Conservation (phyloP, 768 basidiomycete species). For the Gymnopilus junonius region DNA sequence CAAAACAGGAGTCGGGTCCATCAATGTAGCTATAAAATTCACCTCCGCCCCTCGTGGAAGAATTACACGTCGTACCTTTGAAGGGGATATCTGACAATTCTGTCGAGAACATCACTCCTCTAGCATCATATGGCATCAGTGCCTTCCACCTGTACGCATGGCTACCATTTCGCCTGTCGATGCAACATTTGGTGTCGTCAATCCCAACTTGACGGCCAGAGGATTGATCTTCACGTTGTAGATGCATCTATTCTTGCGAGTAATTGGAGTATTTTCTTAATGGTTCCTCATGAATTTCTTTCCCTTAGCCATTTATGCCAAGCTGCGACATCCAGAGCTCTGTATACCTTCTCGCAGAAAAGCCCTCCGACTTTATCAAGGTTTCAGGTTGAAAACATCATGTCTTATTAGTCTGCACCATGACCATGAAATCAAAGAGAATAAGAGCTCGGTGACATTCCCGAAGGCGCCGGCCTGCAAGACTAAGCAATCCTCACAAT, state of each 20-base stretch:
- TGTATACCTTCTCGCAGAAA: constrained; percentile 35
- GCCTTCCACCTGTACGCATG: constrained; percentile 32
- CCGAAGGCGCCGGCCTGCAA: too few species aligned
- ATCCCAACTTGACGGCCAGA: constrained; percentile 37
- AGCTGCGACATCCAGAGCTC: constrained; percentile 33
- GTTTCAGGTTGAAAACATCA: neutral
- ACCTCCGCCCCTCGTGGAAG: constrained; percentile 26
- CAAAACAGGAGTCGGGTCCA: constrained; percentile 24
- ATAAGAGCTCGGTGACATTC: too few species aligned
- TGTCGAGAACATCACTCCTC: neutral
- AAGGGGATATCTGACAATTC: constrained; percentile 11
- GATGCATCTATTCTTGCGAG: constrained; percentile 31
- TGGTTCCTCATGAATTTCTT: neutral
- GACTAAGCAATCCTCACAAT: too few species aligned
- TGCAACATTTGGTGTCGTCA: constrained; percentile 33
- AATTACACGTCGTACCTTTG: constrained; percentile 27
- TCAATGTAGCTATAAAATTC: constrained; percentile 25
- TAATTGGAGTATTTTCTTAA: neutral
- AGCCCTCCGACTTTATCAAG: constrained; percentile 36
- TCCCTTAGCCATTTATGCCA: neutral
- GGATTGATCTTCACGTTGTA: constrained; percentile 36
- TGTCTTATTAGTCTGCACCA: too few species aligned
- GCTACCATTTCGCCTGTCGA: constrained; percentile 28
- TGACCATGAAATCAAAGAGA: too few species aligned
- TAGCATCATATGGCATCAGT: constrained; percentile 24